phyloP scores from a whole-genome alignment of 164 flowering plant genomes.

The Stephania yunnanensis region DNA sequence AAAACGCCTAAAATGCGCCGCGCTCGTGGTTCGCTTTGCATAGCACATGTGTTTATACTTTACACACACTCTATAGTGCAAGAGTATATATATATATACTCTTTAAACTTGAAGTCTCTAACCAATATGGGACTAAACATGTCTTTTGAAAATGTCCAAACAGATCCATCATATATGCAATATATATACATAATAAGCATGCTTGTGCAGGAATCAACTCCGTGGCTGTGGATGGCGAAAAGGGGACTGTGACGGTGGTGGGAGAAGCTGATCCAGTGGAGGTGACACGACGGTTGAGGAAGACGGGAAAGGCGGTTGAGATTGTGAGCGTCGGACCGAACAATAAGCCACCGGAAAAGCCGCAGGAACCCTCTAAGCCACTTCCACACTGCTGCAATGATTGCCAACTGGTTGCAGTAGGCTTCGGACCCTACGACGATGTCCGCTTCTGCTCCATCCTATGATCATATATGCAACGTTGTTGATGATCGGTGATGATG shows the following conservation, averaged over 20 bases:
- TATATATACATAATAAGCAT: too few species aligned
- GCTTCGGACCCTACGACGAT: constrained; percentile 3
- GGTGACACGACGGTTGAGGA: constrained; percentile 17
- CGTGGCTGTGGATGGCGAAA: constrained; percentile 22
- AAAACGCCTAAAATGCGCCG: too few species aligned
- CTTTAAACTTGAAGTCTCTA: too few species aligned
- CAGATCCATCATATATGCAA: too few species aligned
- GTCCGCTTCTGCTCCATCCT: constrained; percentile 15
- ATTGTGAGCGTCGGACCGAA: constrained; percentile 36
- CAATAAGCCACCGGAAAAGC: constrained; percentile 11
- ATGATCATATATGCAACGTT: not conserved
- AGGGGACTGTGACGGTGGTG: constrained; percentile 25
- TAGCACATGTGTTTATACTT: too few species aligned
- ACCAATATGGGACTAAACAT: too few species aligned
- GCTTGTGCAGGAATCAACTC: constrained; percentile 26
- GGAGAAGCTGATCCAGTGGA: constrained; percentile 38
- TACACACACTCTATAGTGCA: too few species aligned
- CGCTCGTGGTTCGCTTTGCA: too few species aligned
- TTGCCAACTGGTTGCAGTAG: constrained; percentile 14
- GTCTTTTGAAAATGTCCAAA: too few species aligned
- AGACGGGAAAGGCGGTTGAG: constrained; percentile 22
- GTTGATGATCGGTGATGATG: too few species aligned
- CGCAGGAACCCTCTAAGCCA: not conserved
- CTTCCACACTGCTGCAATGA: constrained; percentile 13
- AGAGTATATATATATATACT: too few species aligned